These are phyloP conservation scores for Argentina anserina DNA, from an alignment of 306 rosid genomes.

Conservation along the genomic window DNA sequence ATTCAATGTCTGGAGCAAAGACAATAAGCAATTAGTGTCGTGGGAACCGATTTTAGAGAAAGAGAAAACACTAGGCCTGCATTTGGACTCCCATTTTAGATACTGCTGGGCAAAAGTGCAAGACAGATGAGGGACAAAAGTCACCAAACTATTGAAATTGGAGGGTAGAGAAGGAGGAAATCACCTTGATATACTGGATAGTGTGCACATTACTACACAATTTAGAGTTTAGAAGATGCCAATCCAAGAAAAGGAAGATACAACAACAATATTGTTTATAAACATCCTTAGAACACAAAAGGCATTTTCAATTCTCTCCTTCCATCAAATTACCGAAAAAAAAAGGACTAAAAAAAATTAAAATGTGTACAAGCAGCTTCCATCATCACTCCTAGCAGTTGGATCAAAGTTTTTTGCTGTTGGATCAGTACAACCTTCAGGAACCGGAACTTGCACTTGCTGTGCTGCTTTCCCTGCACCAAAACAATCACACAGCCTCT, in stretches of 20 bases:
- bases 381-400: constrained; percentile 85
- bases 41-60: no score
- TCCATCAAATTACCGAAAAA: constrained; percentile 22
- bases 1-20: no score
- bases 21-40: no score
- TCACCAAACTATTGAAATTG: not conserved
- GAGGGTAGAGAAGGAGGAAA: constrained; percentile 1
- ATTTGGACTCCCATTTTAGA: not conserved
- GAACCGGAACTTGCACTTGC: constrained; percentile 54
- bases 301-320: constrained; percentile 9
- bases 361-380: constrained; percentile 49
- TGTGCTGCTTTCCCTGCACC: constrained; percentile 76
- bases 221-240: constrained; percentile 28
- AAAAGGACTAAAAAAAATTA: constrained; percentile 28
- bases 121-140: not conserved
- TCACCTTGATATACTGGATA: not conserved
- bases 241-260: constrained; percentile 28
- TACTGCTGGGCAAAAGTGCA: not conserved
- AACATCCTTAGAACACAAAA: constrained; percentile 16
- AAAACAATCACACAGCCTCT: not conserved
- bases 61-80: no score
- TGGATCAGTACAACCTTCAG: constrained; percentile 74
- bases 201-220: constrained; percentile 17
- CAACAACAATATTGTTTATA: constrained; percentile 17
- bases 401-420: constrained; percentile 65